Percentiles rank a stretch among this genome's conserved stretches.
Evolutionary conservation across 495 filamentous ascomycete species (phyloP).

Genomic region (Thermochaetoides thermophila): DNA sequence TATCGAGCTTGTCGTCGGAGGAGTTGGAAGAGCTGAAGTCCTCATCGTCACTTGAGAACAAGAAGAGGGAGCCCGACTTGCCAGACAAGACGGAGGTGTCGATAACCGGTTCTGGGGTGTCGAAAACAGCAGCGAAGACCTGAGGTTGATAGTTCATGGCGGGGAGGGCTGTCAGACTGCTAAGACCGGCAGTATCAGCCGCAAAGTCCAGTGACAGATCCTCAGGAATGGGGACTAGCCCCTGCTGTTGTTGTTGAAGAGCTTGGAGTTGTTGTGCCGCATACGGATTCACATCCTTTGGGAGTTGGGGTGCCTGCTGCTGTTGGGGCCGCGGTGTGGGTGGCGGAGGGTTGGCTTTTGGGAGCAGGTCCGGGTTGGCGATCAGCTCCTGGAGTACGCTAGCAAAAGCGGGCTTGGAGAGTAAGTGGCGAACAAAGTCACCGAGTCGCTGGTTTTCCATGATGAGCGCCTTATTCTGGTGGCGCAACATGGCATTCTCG

Average conservation of each 20-base stretch:
- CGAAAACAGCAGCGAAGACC: no score
- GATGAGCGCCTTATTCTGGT: constrained; percentile 55
- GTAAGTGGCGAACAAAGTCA: constrained; percentile 64
- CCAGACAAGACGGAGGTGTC: no score
- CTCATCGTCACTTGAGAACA: no score
- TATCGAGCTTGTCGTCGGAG: no score
- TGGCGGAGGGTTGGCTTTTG: background rate
- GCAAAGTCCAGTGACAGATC: no score
- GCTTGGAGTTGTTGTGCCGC: background rate
- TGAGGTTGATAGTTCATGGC: no score
- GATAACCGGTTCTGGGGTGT: no score
- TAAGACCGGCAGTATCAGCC: no score
- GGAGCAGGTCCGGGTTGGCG: constrained; percentile 12
- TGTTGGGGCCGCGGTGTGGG: constrained; percentile 7
- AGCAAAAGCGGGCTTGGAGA: constrained; percentile 76
- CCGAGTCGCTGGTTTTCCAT: constrained; percentile 70
- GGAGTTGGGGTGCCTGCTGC: constrained; percentile 3
- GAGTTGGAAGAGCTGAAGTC: no score
- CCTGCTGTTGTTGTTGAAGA: background rate
- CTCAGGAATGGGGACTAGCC: no score
- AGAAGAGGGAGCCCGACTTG: no score
- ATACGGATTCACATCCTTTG: background rate
- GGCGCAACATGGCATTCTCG: constrained; percentile 55
- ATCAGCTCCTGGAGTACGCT: constrained; percentile 64
- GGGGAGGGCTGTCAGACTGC: no score